These are phyloP conservation scores for Senecio squalidus DNA, from an alignment of 140 eudicot species.

Conservation along the genomic window DNA sequence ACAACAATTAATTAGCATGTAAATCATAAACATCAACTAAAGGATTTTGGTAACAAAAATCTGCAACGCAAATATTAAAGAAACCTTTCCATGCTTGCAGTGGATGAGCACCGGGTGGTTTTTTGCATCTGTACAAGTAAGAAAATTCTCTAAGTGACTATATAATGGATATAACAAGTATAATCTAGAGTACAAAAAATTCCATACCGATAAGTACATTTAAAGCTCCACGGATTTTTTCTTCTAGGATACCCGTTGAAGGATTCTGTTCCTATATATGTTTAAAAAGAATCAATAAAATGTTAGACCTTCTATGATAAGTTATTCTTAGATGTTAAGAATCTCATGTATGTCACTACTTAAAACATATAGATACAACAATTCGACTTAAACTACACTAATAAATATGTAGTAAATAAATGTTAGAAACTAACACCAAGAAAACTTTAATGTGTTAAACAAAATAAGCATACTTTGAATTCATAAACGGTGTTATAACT, in stretches of 20 bases:
- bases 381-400: not conserved
- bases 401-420: too few relatives aligned
- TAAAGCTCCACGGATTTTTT: slow-evolving; percentile 17
- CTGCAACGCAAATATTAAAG: not conserved
- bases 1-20: not conserved
- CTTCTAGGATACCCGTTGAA: slow-evolving; percentile 12
- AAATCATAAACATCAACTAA: not conserved
- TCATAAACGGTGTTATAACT: not conserved
- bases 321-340: not conserved
- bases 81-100: slow-evolving; percentile 66
- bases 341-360: not conserved
- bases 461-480: too few relatives aligned
- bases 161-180: not conserved
- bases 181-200: not conserved
- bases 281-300: too few relatives aligned
- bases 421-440: too few relatives aligned
- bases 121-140: slow-evolving; percentile 32
- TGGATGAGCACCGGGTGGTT: slow-evolving; percentile 52
- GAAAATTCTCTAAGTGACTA: not conserved
- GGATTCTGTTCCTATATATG: slow-evolving; percentile 6
- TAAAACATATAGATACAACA: not conserved
- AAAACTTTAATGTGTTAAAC: too few relatives aligned
- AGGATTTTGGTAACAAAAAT: not conserved
- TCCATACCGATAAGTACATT: slow-evolving; percentile 10
- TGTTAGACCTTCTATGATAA: too few relatives aligned